Evolutionary conservation across 306 rosid genomes (phyloP).

Genomic region (Pyrus bretschneideri): DNA sequence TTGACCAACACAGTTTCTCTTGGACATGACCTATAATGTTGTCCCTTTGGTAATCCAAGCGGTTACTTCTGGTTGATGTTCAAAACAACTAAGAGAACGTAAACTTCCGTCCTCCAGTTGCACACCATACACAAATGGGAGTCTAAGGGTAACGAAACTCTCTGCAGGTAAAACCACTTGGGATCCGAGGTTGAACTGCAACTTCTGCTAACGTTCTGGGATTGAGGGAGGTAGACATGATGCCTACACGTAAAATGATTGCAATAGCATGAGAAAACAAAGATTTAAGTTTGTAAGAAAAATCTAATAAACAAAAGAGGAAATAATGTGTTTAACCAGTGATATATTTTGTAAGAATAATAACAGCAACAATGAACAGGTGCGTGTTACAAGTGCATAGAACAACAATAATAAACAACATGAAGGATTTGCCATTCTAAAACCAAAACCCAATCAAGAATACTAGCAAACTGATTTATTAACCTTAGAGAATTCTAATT

Average conservation of each 20-base stretch:
- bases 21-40: constrained; percentile 56
- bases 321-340: not conserved
- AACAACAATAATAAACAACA: not conserved
- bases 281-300: not conserved
- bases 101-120: constrained; percentile 61
- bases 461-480: not conserved
- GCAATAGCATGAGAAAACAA: not conserved
- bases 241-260: constrained; percentile 41
- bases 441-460: not conserved
- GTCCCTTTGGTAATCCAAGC: constrained; percentile 91
- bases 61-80: constrained; percentile 74
- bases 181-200: constrained; percentile 73
- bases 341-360: not conserved
- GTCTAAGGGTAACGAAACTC: constrained; percentile 79
- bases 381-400: constrained; percentile 1
- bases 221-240: constrained; percentile 62
- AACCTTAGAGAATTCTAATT: not conserved
- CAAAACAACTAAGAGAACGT: constrained; percentile 62
- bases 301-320: not conserved
- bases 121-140: constrained; percentile 83
- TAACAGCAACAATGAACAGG: not conserved
- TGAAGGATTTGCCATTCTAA: not conserved
- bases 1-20: constrained; percentile 41
- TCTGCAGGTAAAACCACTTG: constrained; percentile 78
- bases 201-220: constrained; percentile 56